phyloP scores from a whole-genome alignment of 2,329 filamentous ascomycete genomes.

The Penicillium hesseltinei region DNA sequence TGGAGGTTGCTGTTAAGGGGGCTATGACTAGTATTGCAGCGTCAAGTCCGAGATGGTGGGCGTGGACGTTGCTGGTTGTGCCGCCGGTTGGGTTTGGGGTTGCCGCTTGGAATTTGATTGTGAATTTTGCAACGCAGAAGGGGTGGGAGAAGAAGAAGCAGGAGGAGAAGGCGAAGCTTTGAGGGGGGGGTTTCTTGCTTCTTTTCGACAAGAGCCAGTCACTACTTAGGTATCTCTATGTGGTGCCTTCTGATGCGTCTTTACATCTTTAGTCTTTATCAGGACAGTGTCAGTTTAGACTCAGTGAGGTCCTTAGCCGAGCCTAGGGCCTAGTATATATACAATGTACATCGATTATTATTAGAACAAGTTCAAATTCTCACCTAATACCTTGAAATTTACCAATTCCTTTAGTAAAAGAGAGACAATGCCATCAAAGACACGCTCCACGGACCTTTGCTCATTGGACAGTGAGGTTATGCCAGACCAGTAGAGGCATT shows the following conservation, averaged over 20 bases:
- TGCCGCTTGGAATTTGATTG: conserved; percentile 69
- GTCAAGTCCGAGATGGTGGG: conserved; percentile 78
- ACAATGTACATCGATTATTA: background rate
- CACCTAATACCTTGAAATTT: background rate
- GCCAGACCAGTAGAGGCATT: background rate
- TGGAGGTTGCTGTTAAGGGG: conserved; percentile 64
- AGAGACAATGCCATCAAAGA: too few relatives aligned
- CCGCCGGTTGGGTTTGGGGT: conserved; percentile 72
- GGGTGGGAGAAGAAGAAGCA: conserved; percentile 64
- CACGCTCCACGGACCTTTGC: too few relatives aligned
- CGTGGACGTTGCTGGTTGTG: conserved; percentile 63
- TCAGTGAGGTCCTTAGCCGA: background rate
- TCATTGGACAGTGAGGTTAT: too few relatives aligned
- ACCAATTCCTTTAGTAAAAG: too few relatives aligned
- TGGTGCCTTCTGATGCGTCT: background rate
- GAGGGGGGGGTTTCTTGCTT: background rate
- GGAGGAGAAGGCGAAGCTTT: conserved; percentile 59
- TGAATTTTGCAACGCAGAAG: conserved; percentile 68
- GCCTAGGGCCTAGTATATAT: background rate
- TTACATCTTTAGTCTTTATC: background rate
- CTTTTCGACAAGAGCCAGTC: background rate
- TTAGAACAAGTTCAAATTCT: background rate
- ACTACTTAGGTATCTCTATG: background rate
- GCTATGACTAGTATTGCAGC: conserved; percentile 64
- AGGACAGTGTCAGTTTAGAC: background rate